Conservation (phyloP, 306 rosid genomes). For the Macrotyloma uniflorum region DNA sequence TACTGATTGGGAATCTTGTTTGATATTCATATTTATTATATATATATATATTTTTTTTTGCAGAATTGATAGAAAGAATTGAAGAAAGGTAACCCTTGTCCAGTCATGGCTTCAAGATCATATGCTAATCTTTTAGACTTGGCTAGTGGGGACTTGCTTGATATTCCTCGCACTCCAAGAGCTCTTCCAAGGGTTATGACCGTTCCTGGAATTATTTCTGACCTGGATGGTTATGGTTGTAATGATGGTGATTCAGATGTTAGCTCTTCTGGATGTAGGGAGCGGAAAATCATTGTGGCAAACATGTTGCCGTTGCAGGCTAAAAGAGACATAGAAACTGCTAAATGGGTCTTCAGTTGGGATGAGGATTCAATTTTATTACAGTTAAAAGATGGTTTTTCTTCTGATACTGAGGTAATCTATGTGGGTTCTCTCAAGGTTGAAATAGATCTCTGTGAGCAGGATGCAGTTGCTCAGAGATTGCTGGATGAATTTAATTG, state of each 20-base stretch:
- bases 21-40: not conserved
- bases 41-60: not conserved
- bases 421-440: slow-evolving; percentile 84
- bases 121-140: slow-evolving; percentile 60
- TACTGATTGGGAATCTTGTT: slow-evolving; percentile 18
- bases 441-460: slow-evolving; percentile 69
- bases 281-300: slow-evolving; percentile 79
- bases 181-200: slow-evolving; percentile 76
- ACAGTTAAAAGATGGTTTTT: slow-evolving; percentile 74
- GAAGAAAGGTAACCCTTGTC: slow-evolving; percentile 27
- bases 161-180: slow-evolving; percentile 70
- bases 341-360: slow-evolving; percentile 75
- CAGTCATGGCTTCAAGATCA: slow-evolving; percentile 64
- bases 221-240: slow-evolving; percentile 53
- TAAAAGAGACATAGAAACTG: slow-evolving; percentile 63
- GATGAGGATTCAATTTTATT: slow-evolving; percentile 78
- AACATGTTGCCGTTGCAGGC: slow-evolving; percentile 82
- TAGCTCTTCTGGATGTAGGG: slow-evolving; percentile 60
- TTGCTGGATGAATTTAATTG: slow-evolving; percentile 73
- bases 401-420: slow-evolving; percentile 69
- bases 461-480: slow-evolving; percentile 79
- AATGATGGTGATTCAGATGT: slow-evolving; percentile 70
- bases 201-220: slow-evolving; percentile 75
- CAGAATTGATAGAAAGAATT: slow-evolving; percentile 28
- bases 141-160: slow-evolving; percentile 63